Evolutionary conservation across 1,284 basidiomycete genomes (phyloP).

Genomic region (Takashimella koratensis): DNA sequence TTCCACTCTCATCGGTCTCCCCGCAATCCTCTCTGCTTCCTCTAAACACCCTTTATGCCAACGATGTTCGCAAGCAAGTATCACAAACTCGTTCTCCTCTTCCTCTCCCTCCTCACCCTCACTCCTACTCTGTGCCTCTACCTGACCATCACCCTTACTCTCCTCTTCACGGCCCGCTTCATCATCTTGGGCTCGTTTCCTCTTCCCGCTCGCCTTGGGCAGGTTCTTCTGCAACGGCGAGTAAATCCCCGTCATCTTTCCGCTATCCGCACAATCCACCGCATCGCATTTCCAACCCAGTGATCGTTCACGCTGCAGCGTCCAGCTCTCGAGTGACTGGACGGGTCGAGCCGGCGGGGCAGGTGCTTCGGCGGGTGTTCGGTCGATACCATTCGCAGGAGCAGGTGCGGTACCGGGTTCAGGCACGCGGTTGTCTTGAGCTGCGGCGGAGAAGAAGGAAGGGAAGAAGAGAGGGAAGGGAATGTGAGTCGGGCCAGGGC

Average conservation of each 20-base stretch:
- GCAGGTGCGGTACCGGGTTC: background rate
- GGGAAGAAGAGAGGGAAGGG: constrained; percentile 1
- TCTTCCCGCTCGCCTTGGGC: too few species aligned
- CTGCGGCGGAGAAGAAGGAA: constrained; percentile 1
- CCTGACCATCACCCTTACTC: too few species aligned
- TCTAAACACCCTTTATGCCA: constrained; percentile 41
- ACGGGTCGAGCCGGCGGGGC: background rate
- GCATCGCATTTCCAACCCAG: constrained; percentile 46
- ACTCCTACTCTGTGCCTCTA: too few species aligned
- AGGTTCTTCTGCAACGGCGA: constrained; percentile 21
- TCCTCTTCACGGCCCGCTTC: constrained; percentile 1
- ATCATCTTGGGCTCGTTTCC: background rate
- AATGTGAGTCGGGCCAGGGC: background rate
- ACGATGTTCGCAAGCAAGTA: constrained; percentile 33
- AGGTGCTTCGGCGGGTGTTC: background rate
- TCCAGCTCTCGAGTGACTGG: constrained; percentile 36
- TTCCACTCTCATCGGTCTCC: constrained; percentile 10
- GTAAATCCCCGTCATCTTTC: constrained; percentile 36
- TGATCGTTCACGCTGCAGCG: constrained; percentile 29
- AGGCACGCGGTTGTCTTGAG: background rate
- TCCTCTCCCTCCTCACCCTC: background rate
- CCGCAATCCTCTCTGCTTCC: constrained; percentile 26
- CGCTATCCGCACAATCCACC: constrained; percentile 26
- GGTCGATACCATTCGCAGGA: background rate
- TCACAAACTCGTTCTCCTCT: constrained; percentile 12